Evolutionary conservation across 2,329 filamentous ascomycete genomes (phyloP).

Genomic region (Chaetomium strumarium): DNA sequence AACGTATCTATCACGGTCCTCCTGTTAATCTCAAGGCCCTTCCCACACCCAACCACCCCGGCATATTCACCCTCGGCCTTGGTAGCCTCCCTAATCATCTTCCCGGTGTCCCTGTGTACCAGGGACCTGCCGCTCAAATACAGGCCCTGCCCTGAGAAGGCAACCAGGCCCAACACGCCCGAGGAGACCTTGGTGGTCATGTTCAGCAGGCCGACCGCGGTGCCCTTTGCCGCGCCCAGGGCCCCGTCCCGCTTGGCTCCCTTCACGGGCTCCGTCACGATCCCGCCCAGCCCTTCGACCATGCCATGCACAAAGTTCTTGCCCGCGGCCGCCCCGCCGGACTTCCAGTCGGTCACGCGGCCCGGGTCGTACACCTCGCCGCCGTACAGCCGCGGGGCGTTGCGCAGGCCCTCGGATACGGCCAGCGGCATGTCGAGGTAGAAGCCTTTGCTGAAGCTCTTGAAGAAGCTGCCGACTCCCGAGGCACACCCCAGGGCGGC

Average conservation of each 20-base stretch:
- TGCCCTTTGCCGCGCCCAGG: neutral
- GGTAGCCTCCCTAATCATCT: neutral
- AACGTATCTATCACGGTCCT: neutral
- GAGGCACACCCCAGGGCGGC: neutral
- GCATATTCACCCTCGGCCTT: neutral
- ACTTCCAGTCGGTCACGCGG: neutral
- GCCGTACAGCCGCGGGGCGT: neutral
- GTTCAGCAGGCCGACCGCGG: neutral
- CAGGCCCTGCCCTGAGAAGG: neutral
- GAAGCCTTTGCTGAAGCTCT: constrained; percentile 1
- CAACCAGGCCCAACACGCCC: neutral
- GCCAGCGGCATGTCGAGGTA: constrained; percentile 6
- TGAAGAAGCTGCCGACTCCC: neutral
- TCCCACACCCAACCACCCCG: neutral
- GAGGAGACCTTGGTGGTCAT: neutral
- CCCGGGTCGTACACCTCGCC: neutral
- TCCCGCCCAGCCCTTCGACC: neutral
- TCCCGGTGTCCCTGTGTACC: neutral
- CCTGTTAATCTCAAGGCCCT: neutral
- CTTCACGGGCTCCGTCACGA: neutral
- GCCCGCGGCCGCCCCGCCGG: neutral
- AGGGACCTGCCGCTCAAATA: neutral
- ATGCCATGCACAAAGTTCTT: neutral
- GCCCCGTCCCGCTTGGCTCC: neutral
- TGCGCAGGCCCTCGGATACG: neutral